Conservation (phyloP, 176 grass and related monocot genomes). For the Hordeum vulgare region DNA sequence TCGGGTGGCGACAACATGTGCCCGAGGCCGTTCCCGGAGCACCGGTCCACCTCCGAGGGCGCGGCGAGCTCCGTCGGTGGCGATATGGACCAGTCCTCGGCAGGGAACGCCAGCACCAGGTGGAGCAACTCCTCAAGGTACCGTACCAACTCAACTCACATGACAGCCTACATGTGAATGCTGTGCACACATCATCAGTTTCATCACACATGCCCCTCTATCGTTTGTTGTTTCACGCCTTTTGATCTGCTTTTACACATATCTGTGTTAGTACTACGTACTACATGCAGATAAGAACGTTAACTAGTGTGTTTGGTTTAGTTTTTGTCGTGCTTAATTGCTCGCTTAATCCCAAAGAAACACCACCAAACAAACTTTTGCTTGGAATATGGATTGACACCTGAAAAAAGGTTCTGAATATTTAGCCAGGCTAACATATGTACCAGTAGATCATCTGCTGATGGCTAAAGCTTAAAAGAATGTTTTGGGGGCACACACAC, state of each 20-base stretch:
- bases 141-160: background rate
- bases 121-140: conserved; percentile 97
- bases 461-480: conserved; percentile 23
- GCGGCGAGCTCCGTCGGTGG: conserved; percentile 42
- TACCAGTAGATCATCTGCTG: background rate
- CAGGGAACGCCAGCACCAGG: conserved; percentile 53
- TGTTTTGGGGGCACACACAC: conserved; percentile 31
- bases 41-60: conserved; percentile 42
- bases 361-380: conserved; percentile 6
- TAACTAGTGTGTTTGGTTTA: background rate
- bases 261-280: background rate
- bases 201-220: background rate
- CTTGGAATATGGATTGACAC: background rate
- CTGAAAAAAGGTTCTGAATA: background rate
- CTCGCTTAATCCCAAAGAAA: conserved; percentile 25
- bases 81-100: conserved; percentile 57
- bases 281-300: background rate
- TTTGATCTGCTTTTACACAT: conserved; percentile 1
- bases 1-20: conserved; percentile 33
- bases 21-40: conserved; percentile 15
- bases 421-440: background rate
- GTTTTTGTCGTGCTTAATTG: background rate
- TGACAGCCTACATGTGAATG: conserved; percentile 2
- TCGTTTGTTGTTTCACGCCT: background rate
- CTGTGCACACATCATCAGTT: background rate